phyloP scores from a whole-genome alignment of 2,329 filamentous ascomycete species.

The Diaporthe capsici region DNA sequence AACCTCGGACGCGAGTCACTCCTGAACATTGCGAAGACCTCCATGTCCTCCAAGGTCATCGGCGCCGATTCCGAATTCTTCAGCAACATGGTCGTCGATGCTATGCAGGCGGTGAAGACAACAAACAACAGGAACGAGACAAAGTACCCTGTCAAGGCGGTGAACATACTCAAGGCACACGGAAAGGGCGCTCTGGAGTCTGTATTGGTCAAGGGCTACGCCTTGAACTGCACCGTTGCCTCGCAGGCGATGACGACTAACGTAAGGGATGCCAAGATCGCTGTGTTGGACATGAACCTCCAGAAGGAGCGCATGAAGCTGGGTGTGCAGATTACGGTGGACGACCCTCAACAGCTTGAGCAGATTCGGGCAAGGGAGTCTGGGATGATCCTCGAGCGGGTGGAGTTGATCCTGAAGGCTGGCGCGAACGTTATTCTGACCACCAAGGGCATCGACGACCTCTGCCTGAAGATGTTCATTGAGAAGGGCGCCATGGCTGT shows the following conservation, averaged over 20 bases:
- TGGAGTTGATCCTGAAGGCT: constrained; percentile 98
- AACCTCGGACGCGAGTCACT: constrained; percentile 90
- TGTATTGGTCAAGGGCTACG: constrained; percentile 93
- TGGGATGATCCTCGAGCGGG: constrained; percentile 91
- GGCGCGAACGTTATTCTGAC: constrained; percentile 97
- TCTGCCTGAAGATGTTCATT: constrained; percentile 93
- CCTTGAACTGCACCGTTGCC: constrained; percentile 97
- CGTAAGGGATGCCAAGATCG: constrained; percentile 95
- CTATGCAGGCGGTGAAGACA: constrained; percentile 93
- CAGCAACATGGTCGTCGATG: constrained; percentile 96
- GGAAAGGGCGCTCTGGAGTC: constrained; percentile 94
- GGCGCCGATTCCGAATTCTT: constrained; percentile 97
- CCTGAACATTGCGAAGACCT: constrained; percentile 96
- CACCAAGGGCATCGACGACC: constrained; percentile 98
- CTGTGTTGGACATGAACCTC: constrained; percentile 96
- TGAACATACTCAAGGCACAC: constrained; percentile 98
- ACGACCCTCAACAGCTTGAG: constrained; percentile 96
- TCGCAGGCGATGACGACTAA: constrained; percentile 98
- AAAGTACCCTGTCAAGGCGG: constrained; percentile 99
- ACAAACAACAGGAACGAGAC: constrained; percentile 90
- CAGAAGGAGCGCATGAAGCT: constrained; percentile 99
- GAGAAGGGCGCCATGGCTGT: constrained; percentile 97
- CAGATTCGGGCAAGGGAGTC: constrained; percentile 95
- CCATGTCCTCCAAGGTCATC: constrained; percentile 99
- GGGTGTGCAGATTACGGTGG: constrained; percentile 97